Base-by-base conservation (phyloP, 371 early-diverging fungal species). In the Coemansia sp. region DNA sequence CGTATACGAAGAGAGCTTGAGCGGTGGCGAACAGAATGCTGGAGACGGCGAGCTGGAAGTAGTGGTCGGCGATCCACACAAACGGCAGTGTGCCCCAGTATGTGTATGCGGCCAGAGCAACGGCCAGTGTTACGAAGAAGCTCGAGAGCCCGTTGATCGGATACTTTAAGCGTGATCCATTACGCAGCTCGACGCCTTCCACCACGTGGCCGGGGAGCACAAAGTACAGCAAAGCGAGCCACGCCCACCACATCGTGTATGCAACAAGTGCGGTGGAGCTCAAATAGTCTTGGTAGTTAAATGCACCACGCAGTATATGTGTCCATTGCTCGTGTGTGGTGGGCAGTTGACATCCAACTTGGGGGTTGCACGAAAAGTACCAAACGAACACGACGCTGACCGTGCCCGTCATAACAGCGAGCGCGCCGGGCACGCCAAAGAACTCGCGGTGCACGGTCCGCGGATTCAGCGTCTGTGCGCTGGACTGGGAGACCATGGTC, bases 371-470 rank as follows among this genome's bases (percentile, higher is more conserved):
- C 69, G 85, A 85, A 53, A 87, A 83, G 80, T 89, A 87, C 53
- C 90, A 84, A 4, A 86, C 62, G 46, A 84, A 72, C 19, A 90
- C 85, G 5, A 90, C 76, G 9, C 86, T 17, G 24, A 92, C 87
- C 36, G 92, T 83, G 17, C 71, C 78, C 4, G 81, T 61, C 24
- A 89, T 80, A 78, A 92, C 87, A 2, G 84, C 82, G 2, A 82
- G 60, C 1, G 91, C 84, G 21, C 94, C 92, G 49, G 88, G 78
- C 2, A 89, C 89, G 21, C 96, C 96, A 49, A 92, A 83, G 80
- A 94, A 81, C 58, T 81, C 82, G 60, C 73, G 76, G 58, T 80
- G 73, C 24, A 68, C 57, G 39, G 82, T 81, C 32, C 52, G 58
- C 13, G 82, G 82, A 61, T 81, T 81, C 63, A 81, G 73, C 52